phyloP scores from a whole-genome alignment of 2,329 filamentous ascomycete species.

The Fusarium aywerte region DNA sequence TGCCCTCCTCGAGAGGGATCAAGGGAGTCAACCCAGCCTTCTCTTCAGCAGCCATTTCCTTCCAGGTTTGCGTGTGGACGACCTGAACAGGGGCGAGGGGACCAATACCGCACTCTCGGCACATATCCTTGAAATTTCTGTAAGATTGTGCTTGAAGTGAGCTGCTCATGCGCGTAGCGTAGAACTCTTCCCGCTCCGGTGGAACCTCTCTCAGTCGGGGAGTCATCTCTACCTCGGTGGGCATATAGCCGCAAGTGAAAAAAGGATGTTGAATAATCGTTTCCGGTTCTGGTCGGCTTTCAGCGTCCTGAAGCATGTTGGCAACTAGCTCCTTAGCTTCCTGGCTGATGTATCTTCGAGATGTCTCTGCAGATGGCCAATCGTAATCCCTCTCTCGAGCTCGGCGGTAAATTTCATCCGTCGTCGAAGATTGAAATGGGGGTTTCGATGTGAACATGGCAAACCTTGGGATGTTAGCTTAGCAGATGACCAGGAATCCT shows the following conservation, averaged over 20 bases:
- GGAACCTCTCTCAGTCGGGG: constrained; percentile 66
- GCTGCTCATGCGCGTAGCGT: constrained; percentile 59
- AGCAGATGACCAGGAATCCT: not conserved
- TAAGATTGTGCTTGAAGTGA: constrained; percentile 59
- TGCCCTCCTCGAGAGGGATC: constrained; percentile 69
- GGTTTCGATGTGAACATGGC: constrained; percentile 97
- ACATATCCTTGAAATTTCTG: constrained; percentile 67
- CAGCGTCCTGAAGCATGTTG: constrained; percentile 78
- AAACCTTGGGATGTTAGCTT: constrained; percentile 66
- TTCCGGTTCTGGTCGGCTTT: constrained; percentile 79
- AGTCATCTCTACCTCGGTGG: constrained; percentile 68
- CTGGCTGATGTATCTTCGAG: constrained; percentile 75
- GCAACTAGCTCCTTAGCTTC: constrained; percentile 84
- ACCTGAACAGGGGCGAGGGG: constrained; percentile 61
- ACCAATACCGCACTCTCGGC: constrained; percentile 68
- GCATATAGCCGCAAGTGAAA: constrained; percentile 81
- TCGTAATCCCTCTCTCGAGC: constrained; percentile 79
- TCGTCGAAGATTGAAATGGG: constrained; percentile 92
- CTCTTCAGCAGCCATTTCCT: constrained; percentile 75
- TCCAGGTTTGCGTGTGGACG: constrained; percentile 68
- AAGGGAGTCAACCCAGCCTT: constrained; percentile 71
- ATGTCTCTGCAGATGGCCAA: constrained; percentile 76
- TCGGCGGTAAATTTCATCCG: constrained; percentile 84
- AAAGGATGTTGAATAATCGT: constrained; percentile 82
- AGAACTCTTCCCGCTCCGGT: constrained; percentile 69